Base-by-base conservation (phyloP, 192 early-diverging fungal species). In the Borealophlyctis nickersoniae region DNA sequence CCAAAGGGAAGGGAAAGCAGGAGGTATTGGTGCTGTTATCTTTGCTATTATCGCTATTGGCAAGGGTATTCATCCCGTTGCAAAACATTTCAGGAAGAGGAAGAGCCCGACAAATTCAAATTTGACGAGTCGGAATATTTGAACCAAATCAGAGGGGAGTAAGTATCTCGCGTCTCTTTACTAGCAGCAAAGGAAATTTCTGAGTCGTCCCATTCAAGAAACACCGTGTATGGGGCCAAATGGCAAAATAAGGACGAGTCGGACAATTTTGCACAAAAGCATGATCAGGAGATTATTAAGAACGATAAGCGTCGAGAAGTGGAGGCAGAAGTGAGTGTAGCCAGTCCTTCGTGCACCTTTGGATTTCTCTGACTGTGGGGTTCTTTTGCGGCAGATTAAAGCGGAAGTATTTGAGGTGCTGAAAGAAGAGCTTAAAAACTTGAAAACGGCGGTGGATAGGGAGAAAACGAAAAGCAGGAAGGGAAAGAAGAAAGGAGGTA, bases 241-340 rank as follows among this genome's bases (percentile, higher is more conserved):
- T 86, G 84, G 84, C 62, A 52, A 22, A 56, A 59, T 27, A 86
- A 85, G 59, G 81, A 86, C 56, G 84, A 86, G 52, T 31, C 65
- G 3, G 78, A 85, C 14, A 86, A 86, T 60, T 85, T 86, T 62
- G 77, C 78, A 9, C 84, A 86, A 63, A 83, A 77, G 66, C 82
- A 85, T 66, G 84, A 86, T 55, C 78, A 77, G 55, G 84, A 86
- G 49, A 86, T 86, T 53, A 79, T 86, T 49, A 86, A 86, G 59
- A 67, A 52, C 29, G 76, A 79, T 23, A 86, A 86, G 45, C 66
- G 84, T 28, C 60, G 67, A 45, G 84, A 86, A 67, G 84, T 82
- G 13, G 82, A 86, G 62, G 61, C 77, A 16, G 83, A 85, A 73
- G 81, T 83, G 36, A 45, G 50, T 45, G 39, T 45, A 45, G 39